A percentile compares a stretch with the other conserved stretches of the same genome.
phyloP scores from a whole-genome alignment of 2,329 filamentous ascomycete genomes.

The Rutstroemia sydowiana region DNA sequence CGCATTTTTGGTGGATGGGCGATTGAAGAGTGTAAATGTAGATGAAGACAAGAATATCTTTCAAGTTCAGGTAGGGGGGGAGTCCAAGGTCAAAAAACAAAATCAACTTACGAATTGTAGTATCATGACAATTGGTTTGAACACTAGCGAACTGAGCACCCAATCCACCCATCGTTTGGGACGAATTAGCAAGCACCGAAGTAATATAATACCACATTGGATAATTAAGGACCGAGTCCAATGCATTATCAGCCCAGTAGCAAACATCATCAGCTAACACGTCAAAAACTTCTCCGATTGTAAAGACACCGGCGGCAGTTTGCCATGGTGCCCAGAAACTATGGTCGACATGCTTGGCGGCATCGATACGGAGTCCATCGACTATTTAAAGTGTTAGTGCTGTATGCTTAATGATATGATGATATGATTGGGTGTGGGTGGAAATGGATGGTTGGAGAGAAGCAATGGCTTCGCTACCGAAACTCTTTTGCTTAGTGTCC shows the following conservation, averaged over 20 bases:
- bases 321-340: slow-evolving; percentile 50
- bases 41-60: no score
- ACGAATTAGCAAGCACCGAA: slow-evolving; percentile 31
- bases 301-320: slow-evolving; percentile 47
- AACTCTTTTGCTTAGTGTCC: no score
- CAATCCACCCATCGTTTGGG: slow-evolving; percentile 20
- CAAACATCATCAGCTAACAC: slow-evolving; percentile 41
- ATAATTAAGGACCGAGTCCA: slow-evolving; percentile 15
- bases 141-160: slow-evolving; percentile 28
- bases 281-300: slow-evolving; percentile 52
- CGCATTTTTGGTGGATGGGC: no score
- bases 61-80: no score
- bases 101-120: no score
- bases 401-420: no score
- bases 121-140: slow-evolving; percentile 29
- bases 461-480: no score
- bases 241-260: slow-evolving; percentile 9
- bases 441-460: no score
- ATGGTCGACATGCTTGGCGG: slow-evolving; percentile 38
- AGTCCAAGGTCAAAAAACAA: no score
- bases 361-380: slow-evolving; percentile 43
- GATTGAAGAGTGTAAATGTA: no score
- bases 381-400: slow-evolving; percentile 16
- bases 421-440: no score
- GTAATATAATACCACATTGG: slow-evolving; percentile 33